Base-by-base conservation (phyloP, 2,329 filamentous ascomycete genomes). In the Aspergillus amoenus region DNA sequence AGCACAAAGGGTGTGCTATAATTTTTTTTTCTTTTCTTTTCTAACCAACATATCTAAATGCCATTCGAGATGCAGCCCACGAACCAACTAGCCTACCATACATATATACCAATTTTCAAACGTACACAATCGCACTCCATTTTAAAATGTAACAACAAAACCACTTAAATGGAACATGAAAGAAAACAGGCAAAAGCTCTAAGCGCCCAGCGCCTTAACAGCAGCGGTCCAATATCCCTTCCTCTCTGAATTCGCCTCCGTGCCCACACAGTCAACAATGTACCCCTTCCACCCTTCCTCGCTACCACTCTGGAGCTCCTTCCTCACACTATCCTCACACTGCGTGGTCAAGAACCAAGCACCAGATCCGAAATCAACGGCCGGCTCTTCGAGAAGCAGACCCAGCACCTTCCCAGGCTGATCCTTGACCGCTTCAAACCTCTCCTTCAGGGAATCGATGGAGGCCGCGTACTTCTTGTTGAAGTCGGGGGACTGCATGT, bases 1-100 rank as follows among this genome's bases (percentile, higher is more conserved):
- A 97, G 93, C 79, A 97, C 93, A 8, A 97, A 97, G 84, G 93
- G 93, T 11, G 96, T 96, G 34, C 74, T 97, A 75, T 86, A 68
- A 64, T 58, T 48, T 32, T 4, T 6, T 6, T 43, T 37, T 11
- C 3, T 30, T 30, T 30, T 24, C 9, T 30, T 30, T 24, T 34
- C 34, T 37, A 37, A 15, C 34, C 17, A 43, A 44, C 41, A 39
- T 49, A 37, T 32, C 13, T 45, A 18, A 27, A 52, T 24, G 41
- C 30, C 42, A 17, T 30, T 47, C 9, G 37, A 15, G 32, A 49
- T 12, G 43, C 43, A 45, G 27, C 7, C 27, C 43, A 45, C 21
- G 43, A 45, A 30, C 9, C 27, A 30, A 9, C 27, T 30, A 30
- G 21, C 22, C 13, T 6, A 37, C 13, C 34, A 37, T 37, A n/a